Base-by-base conservation (phyloP, 2,329 filamentous ascomycete species). In the Colletotrichum chlorophyti region DNA sequence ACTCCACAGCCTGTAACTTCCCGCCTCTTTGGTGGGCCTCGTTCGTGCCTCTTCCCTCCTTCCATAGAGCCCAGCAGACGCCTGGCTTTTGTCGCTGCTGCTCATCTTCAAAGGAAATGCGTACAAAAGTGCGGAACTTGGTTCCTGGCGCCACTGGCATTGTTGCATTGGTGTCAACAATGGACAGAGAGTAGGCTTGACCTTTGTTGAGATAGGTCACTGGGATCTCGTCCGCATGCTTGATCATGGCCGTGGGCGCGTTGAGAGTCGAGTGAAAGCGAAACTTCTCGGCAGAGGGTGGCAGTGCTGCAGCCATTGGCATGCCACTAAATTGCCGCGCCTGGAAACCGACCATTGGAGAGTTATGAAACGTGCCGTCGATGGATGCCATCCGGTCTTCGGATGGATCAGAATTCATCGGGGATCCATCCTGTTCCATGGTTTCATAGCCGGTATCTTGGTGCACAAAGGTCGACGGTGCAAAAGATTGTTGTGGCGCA, bases 181-280 rank as follows among this genome's bases (percentile, higher is more conserved):
- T 84, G 3, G 91, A 90, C 15, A 99, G 79, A 0, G 91, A 91
- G 72, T 99, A 99, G 14, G 93, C 91, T 71, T 98, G 94, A 21
- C 94, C 93, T 74, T 98, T 98, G 78, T 99, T 99, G 15, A 99
- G 83, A 70, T 99, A 99, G 0, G 94, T 97, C n/a, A 98, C 86
- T 0, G 95, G 95, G 21, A 98, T 96, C 72, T 98, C 94, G 60
- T 96, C 90, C 1, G 87, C 76, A 61, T 93, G 88, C 72, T 91
- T 96, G 69, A 96, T 89, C 95, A 98, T 99, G 7, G 95, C 95
- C 0, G 95, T 99, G 3, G 94, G 93, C 1, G 95, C 94, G 71
- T 96, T 96, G 41, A 99, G 76, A 1, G 91, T 95, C 47, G 91
- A 89, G 70, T 95, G 91, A 70, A 91, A 98, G 35, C 95, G 91